Evolutionary conservation across 1,139 yeast genomes (phyloP).

Genomic region (Lodderomyces jiufengensis): DNA sequence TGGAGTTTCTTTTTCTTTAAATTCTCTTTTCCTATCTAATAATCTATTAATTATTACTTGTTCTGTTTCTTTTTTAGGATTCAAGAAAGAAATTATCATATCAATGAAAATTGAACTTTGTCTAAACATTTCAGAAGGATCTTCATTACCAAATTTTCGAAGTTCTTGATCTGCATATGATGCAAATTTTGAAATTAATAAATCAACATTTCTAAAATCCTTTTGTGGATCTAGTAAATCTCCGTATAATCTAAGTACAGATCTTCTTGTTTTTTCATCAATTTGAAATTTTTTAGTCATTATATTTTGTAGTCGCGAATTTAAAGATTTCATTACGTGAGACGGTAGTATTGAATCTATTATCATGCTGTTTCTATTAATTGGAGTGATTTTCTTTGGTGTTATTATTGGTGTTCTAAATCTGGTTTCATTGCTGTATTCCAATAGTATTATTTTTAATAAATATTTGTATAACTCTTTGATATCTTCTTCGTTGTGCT

Average conservation of each 20-base stretch:
- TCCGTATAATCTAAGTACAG: constrained; percentile 58
- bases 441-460: constrained; percentile 49
- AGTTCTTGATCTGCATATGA: constrained; percentile 64
- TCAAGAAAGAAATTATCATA: constrained; percentile 47
- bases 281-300: constrained; percentile 50
- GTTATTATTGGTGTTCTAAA: constrained; percentile 40
- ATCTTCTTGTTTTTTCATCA: constrained; percentile 40
- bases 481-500: constrained; percentile 2
- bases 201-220: constrained; percentile 48
- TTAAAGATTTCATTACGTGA: constrained; percentile 45
- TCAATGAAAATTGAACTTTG: constrained; percentile 60
- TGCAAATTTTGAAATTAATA: constrained; percentile 62
- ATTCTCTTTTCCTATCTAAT: constrained; percentile 30
- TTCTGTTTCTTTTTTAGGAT: constrained; percentile 41
- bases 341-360: constrained; percentile 39
- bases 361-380: constrained; percentile 8
- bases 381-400: constrained; percentile 7
- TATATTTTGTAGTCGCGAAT: constrained; percentile 46
- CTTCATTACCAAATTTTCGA: constrained; percentile 44
- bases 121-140: constrained; percentile 44
- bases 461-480: constrained; percentile 36
- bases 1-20: constrained; percentile 3
- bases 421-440: constrained; percentile 57
- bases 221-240: constrained; percentile 52
- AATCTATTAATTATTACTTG: constrained; percentile 39